Evolutionary conservation across 1,139 yeast genomes (phyloP).

Genomic region (Pneumocystis jirovecii): DNA sequence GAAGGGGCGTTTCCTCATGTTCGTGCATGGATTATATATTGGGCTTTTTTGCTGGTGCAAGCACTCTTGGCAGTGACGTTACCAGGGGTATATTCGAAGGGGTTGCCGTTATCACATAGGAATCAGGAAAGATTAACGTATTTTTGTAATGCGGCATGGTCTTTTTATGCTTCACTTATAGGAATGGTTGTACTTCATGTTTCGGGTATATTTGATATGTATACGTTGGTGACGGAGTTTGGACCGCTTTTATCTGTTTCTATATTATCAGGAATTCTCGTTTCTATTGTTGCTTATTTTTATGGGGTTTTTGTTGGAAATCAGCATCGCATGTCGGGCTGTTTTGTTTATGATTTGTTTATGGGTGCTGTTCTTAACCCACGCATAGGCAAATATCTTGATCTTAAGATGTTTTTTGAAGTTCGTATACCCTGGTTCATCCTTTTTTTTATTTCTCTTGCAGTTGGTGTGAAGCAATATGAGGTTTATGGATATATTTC

Average conservation of each 20-base stretch:
- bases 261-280: slow-evolving; percentile 55
- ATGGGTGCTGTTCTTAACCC: slow-evolving; percentile 98
- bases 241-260: slow-evolving; percentile 91
- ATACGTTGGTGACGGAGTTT: slow-evolving; percentile 61
- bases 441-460: slow-evolving; percentile 60
- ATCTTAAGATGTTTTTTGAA: slow-evolving; percentile 91
- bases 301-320: slow-evolving; percentile 23
- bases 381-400: slow-evolving; percentile 67
- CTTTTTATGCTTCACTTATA: slow-evolving; percentile 56
- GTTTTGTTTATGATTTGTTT: slow-evolving; percentile 75
- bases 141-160: slow-evolving; percentile 80
- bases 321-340: slow-evolving; percentile 82
- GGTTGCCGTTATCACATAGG: slow-evolving; percentile 76
- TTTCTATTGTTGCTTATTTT: slow-evolving; percentile 57
- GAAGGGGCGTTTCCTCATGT: slow-evolving; percentile 56
- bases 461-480: slow-evolving; percentile 61
- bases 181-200: slow-evolving; percentile 50
- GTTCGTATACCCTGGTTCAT: slow-evolving; percentile 96
- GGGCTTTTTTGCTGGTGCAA: slow-evolving; percentile 57
- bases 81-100: slow-evolving; percentile 92
- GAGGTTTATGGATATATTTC: slow-evolving; percentile 68
- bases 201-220: slow-evolving; percentile 56
- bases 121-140: slow-evolving; percentile 71
- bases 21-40: slow-evolving; percentile 54
- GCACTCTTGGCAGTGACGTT: slow-evolving; percentile 62